Conservation (phyloP, 148 eudicot species). For the Arctostaphylos glauca region DNA sequence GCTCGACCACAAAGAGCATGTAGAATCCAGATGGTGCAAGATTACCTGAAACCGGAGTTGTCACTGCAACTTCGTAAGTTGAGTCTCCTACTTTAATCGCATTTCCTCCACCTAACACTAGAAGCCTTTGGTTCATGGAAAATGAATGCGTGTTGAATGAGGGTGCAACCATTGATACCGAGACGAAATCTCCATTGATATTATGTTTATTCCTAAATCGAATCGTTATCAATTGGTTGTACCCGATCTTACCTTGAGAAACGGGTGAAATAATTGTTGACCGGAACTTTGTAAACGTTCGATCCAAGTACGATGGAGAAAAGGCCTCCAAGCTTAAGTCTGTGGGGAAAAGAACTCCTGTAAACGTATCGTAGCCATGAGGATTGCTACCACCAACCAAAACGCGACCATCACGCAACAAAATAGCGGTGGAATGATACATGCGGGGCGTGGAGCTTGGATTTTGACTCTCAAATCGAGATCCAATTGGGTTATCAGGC, state of each 20-base stretch:
- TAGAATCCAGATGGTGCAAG: slow-evolving; percentile 60
- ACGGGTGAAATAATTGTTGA: slow-evolving; percentile 41
- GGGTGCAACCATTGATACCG: slow-evolving; percentile 59
- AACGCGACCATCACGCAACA: slow-evolving; percentile 72
- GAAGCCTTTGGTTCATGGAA: slow-evolving; percentile 61
- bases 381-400: slow-evolving; percentile 83
- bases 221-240: slow-evolving; percentile 24
- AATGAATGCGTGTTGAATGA: slow-evolving; percentile 74
- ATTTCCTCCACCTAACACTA: slow-evolving; percentile 28
- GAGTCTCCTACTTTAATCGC: not conserved
- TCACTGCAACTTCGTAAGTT: slow-evolving; percentile 25
- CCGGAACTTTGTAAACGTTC: slow-evolving; percentile 14
- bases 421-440: slow-evolving; percentile 68
- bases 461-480: slow-evolving; percentile 52
- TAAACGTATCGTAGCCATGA: slow-evolving; percentile 45
- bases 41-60: slow-evolving; percentile 30
- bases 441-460: slow-evolving; percentile 48
- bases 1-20: slow-evolving; percentile 58
- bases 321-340: slow-evolving; percentile 65
- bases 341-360: slow-evolving; percentile 55
- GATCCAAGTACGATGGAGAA: slow-evolving; percentile 57
- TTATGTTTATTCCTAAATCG: not conserved
- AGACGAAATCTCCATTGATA: slow-evolving; percentile 14
- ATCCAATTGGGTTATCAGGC: slow-evolving; percentile 31
- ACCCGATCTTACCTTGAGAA: slow-evolving; percentile 24